Percentiles rank a stretch among this genome's conserved stretches.
Conservation (phyloP, 2,329 filamentous ascomycete species). For the Boeremia lycopersici region DNA sequence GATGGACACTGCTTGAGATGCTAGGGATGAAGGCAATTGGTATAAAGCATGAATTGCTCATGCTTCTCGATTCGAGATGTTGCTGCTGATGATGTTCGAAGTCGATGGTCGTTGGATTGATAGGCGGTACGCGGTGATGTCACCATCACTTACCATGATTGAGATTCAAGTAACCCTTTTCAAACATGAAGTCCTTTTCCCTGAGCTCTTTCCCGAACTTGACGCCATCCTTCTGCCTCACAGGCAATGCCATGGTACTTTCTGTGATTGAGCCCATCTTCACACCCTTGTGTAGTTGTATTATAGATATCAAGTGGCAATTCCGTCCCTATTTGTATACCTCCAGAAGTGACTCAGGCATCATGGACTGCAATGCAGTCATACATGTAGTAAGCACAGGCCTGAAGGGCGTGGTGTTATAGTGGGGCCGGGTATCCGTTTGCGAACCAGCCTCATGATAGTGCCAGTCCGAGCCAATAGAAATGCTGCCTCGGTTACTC, state of each 20-base stretch:
- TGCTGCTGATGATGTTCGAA: too few relatives aligned
- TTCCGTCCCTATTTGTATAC: background rate
- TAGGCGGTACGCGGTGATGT: too few relatives aligned
- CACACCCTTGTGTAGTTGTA: background rate
- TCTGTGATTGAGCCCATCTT: constrained; percentile 1
- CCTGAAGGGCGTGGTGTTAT: constrained; percentile 10
- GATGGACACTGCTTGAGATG: background rate
- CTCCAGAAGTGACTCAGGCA: background rate
- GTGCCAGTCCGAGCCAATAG: background rate
- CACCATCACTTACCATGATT: constrained; percentile 69
- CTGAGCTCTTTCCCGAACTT: constrained; percentile 61
- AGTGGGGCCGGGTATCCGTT: background rate
- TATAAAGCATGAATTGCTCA: too few relatives aligned
- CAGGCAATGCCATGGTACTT: constrained; percentile 8
- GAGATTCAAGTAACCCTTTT: constrained; percentile 70
- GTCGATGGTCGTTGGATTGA: too few relatives aligned
- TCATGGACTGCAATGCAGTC: background rate
- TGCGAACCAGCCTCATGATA: background rate
- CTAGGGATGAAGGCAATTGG: too few relatives aligned
- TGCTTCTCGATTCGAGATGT: too few relatives aligned
- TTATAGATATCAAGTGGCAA: background rate
- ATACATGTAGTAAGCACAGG: constrained; percentile 8
- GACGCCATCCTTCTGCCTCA: constrained; percentile 28
- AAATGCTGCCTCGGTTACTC: background rate
- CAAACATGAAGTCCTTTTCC: constrained; percentile 70